Percentiles rank a stretch among this genome's conserved stretches.
Conservation (phyloP, 108 stramenopile species). For the Fragilariopsis cylindrus region DNA sequence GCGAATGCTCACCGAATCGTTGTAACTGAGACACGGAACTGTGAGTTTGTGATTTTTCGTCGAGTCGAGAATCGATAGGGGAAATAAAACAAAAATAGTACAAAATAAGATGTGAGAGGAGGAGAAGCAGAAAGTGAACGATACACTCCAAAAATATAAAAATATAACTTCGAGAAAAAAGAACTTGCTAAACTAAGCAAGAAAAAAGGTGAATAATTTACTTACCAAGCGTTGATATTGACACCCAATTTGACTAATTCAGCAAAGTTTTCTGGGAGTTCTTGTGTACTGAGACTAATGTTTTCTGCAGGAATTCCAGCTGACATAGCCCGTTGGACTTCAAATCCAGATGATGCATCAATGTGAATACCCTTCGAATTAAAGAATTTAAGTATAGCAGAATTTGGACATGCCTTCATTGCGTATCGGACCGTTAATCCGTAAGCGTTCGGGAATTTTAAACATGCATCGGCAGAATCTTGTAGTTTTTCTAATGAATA, state of each 20-base stretch:
- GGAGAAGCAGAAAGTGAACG: background rate
- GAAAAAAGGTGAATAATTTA: background rate
- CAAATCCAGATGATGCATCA: constrained; percentile 93
- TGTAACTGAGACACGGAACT: constrained; percentile 93
- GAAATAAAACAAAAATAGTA: background rate
- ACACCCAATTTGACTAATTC: constrained; percentile 81
- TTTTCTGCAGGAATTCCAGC: constrained; percentile 87
- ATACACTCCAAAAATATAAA: background rate
- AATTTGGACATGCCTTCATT: constrained; percentile 97
- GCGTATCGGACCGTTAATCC: constrained; percentile 97
- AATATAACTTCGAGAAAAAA: background rate
- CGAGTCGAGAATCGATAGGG: no score
- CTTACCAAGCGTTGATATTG: constrained; percentile 84
- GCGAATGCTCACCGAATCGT: constrained; percentile 83
- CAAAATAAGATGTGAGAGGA: constrained; percentile 7
- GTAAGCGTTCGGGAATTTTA: constrained; percentile 95
- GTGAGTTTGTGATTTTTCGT: background rate
- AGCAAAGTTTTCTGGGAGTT: constrained; percentile 88
- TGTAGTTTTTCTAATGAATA: constrained; percentile 88
- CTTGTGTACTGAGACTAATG: constrained; percentile 93
- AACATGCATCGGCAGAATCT: constrained; percentile 80
- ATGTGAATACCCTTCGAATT: constrained; percentile 88
- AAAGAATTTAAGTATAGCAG: constrained; percentile 89
- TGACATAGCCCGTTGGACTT: constrained; percentile 87
- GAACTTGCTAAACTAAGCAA: background rate